Base-by-base conservation (phyloP, 2,329 filamentous ascomycete species). In the Ophiocordyceps camponoti-floridani region DNA sequence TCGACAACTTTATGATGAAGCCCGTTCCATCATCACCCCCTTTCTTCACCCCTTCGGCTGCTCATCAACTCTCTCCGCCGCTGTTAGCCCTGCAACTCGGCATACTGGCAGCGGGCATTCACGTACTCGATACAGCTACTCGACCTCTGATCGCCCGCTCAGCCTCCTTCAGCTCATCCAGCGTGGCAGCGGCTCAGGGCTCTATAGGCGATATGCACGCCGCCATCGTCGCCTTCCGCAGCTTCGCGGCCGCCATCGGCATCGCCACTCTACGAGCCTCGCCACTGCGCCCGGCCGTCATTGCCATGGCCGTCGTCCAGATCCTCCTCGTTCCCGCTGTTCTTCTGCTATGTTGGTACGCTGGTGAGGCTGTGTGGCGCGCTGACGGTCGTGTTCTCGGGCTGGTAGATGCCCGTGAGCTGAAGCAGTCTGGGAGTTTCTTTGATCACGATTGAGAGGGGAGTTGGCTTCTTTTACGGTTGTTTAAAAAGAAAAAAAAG, bases 191-290 rank as follows among this genome's bases (percentile, higher is more conserved):
- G 12, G 62, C 63, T 23, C 59, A 69, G 44, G 64, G 69, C 28
- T 68, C 62, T 50, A 65, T 64, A 14, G 61, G 61, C 13, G 69
- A 73, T 49, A 73, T 74, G 69, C 56, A 62, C 26, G 63, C 59
- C 4, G 65, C 59, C 28, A 58, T 70, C 2, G 48, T 56, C 2
- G 58, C 64, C 35, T 62, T 67, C 56, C 61, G 66, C 19, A 60
- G 56, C 12, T 42, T 71, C 14, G 51, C 61, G 4, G 59, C 62
- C 0, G 70, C 69, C 6, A 54, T 62, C 3, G 66, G 72, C 43
- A 59, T 68, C 14, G 45, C 70, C 13, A 64, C 57, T 18, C 4
- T 63, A 62, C 0, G 71, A 73, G 1, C 73, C 77, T 56, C 74
- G 72, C 0, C 57, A 62, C 2, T 77, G 68, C 51, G 62, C 70